Percentiles rank a stretch among this genome's conserved stretches.
phyloP scores from a whole-genome alignment of 1,284 basidiomycete genomes.

The Cutaneotrichosporon mucoides region DNA sequence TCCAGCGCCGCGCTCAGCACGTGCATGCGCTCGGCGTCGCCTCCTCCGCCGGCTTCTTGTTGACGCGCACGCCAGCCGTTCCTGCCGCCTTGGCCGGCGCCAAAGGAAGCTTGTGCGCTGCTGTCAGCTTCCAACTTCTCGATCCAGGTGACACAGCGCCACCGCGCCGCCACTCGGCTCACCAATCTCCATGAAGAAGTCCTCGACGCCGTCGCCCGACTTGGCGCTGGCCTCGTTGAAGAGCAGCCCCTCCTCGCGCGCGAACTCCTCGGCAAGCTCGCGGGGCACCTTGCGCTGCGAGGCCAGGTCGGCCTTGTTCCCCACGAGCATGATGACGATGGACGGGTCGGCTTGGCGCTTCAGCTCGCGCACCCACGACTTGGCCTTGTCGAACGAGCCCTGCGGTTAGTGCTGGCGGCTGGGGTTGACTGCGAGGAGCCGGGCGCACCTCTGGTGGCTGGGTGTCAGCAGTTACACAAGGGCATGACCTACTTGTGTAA shows the following conservation, averaged over 20 bases:
- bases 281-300: conserved; percentile 66
- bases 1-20: conserved; percentile 4
- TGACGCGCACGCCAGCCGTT: conserved; percentile 40
- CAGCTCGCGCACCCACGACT: conserved; percentile 92
- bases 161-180: conserved; percentile 9
- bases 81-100: conserved; percentile 23
- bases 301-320: conserved; percentile 87
- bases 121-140: conserved; percentile 5
- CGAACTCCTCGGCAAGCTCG: conserved; percentile 87
- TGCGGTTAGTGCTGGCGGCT: conserved; percentile 18
- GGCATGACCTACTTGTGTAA: conserved; percentile 62
- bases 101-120: conserved; percentile 45
- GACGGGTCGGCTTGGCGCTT: conserved; percentile 96
- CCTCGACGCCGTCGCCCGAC: conserved; percentile 80
- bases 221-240: conserved; percentile 97
- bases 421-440: not conserved
- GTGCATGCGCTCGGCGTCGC: conserved; percentile 16
- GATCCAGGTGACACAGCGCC: too few relatives aligned
- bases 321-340: conserved; percentile 91
- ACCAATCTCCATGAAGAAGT: conserved; percentile 78
- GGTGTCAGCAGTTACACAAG: conserved; percentile 14
- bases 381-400: conserved; percentile 84
- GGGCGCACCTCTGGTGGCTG: conserved; percentile 35
- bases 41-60: conserved; percentile 9
- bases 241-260: conserved; percentile 89